Evolutionary conservation across 2,329 filamentous ascomycete genomes (phyloP), one percentile per base, ranked within the genome.

Genomic region (Pseudocercospora eumusae): DNA sequence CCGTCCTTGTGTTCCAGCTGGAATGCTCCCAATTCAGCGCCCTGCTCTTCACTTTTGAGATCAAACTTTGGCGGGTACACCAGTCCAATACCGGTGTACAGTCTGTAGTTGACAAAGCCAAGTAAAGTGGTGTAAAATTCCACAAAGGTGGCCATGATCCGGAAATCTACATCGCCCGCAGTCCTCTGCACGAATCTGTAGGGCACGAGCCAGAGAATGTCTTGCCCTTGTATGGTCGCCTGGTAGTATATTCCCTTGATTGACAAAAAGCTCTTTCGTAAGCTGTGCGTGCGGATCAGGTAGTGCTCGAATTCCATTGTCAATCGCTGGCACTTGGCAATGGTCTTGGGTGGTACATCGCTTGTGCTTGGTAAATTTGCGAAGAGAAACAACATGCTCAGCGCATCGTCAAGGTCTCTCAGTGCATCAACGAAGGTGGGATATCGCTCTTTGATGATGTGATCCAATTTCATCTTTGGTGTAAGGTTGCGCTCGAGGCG

Each of bases 221-320:
- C 93, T 80, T 99, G 93, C 54, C 95, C 95, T 77, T 97, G 92
- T 65, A 99, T 96, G 56, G 89, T 97, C 23, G 93, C 95, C 80
- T 98, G 93, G 79, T 98, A 99, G 82, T 99, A 99, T 73, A 99
- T 98, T 65, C 95, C 95, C 83, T 99, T 99, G 80, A 99, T 98
- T 1, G 92, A 96, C 68, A 99, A 81, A 81, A 99, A 99, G 0
- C 93, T 96, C 81, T 97, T 98, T 74, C 91, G 90, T 70, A 99
- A 81, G 71, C 91, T 92, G 79, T 96, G 87, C 45, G 93, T 96
- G 52, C 88, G 86, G 74, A 99, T 99, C 66, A 99, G 84, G 78
- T 96, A 99, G 82, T 98, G 95, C 80, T 98, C 90, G 78, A 99
- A 99, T 80, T 99, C 95, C 76, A 93, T 88, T 71, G 89, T 93